Evolutionary conservation across 306 rosid species (phyloP).

Genomic region (Betula pendula): DNA sequence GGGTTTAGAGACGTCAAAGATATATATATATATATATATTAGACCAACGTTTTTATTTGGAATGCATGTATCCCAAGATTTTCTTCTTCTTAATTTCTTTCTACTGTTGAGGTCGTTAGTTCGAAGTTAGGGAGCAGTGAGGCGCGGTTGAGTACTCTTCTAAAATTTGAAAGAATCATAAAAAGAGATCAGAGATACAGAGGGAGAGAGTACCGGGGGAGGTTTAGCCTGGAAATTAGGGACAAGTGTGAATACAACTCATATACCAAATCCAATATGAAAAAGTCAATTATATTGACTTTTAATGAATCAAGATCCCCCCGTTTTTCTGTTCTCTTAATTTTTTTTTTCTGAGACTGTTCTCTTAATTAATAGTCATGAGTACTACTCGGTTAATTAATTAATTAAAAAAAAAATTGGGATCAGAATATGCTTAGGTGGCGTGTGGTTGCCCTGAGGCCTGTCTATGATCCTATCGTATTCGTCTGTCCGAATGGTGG

Average conservation of each 20-base stretch:
- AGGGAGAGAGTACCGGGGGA: background rate
- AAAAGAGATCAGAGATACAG: background rate
- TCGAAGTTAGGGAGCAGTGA: background rate
- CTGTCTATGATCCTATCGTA: background rate
- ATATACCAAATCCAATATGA: background rate
- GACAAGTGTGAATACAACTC: background rate
- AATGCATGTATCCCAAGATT: too few relatives aligned
- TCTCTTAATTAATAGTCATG: too few relatives aligned
- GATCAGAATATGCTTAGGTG: background rate
- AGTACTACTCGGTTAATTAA: too few relatives aligned
- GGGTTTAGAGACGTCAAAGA: too few relatives aligned
- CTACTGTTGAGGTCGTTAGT: background rate
- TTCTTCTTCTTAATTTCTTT: background rate
- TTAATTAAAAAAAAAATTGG: background rate
- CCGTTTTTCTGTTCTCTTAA: background rate
- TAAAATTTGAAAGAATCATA: background rate
- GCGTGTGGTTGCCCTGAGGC: background rate
- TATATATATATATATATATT: too few relatives aligned
- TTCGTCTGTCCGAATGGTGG: constrained; percentile 34
- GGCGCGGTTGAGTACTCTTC: background rate
- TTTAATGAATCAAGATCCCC: background rate
- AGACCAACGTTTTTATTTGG: too few relatives aligned
- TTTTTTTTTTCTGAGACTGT: too few relatives aligned
- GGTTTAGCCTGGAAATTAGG: background rate
- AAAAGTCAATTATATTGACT: background rate